Evolutionary conservation across 2,329 filamentous ascomycete species (phyloP), one percentile per base, ranked within the genome.

Genomic region (Parastagonospora nodorum): DNA sequence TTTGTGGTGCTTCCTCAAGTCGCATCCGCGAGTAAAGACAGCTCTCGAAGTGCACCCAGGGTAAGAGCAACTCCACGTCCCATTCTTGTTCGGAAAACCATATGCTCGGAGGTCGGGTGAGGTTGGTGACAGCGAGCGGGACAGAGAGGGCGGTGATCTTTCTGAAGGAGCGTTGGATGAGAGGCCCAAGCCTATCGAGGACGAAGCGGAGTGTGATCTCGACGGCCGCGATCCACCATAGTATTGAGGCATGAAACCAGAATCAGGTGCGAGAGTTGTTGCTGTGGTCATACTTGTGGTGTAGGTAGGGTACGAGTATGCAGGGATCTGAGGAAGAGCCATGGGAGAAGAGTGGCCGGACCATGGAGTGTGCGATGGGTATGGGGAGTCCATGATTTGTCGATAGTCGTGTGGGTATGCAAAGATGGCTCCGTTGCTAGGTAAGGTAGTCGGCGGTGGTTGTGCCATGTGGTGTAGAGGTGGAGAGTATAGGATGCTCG

Each of bases 1-100:
- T 64, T 85, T 84, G 74, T 81, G 84, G 63, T 86, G 84, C 62
- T 86, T 86, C 27, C 84, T 77, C 14, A 86, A 73, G 65, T 86
- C 84, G 63, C 84, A 86, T 29, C 82, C 82, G 38, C 84, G 77
- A 7, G 78, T 80, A 67, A 86, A 86, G 1, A 79, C 72, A 2
- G 82, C 80, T 53, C 78, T 78, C 37, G 83, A 85, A n/a, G 81
- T 79, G 67, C 84, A 86, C 11, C 79, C 81, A 1, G 81, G 82
- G 61, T 82, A 82, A 4, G 79, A 79, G 64, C 84, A 86, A 40
- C 79, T 80, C 83, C 83, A 86, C 50, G 77, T 80, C 31, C 77
- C 76, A 42, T 78, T 72, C 51, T 75, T 71, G 58, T 77, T 78
- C 10, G 71, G 69, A 48, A 69, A 74, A n/a, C 78, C 78, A 45